These are phyloP conservation scores for Glutinoglossum americanum DNA, from an alignment of 495 filamentous ascomycete genomes.

Conservation along the genomic window DNA sequence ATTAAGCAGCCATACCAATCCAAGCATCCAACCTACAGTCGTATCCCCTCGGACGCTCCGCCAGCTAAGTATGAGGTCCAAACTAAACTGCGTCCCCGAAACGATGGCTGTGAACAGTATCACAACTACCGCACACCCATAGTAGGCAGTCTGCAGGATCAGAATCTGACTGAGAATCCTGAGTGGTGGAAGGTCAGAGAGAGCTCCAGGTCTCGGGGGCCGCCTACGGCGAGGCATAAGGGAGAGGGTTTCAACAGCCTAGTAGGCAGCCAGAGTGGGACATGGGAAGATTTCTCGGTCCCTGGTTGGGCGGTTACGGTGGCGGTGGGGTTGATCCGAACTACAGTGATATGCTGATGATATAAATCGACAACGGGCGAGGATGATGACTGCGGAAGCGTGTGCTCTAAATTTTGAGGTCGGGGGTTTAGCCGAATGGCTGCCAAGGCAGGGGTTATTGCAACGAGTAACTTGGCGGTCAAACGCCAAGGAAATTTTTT, in stretches of 20 bases:
- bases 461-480: not conserved
- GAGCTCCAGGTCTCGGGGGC: constrained; percentile 55
- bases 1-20: constrained; percentile 68
- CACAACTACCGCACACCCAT: constrained; percentile 47
- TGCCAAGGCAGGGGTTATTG: not conserved
- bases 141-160: constrained; percentile 68
- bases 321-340: not conserved
- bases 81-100: constrained; percentile 46
- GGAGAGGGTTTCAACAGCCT: not conserved
- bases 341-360: not conserved
- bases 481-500: no score
- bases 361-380: not conserved
- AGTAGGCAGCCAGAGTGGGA: not conserved
- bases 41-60: constrained; percentile 68
- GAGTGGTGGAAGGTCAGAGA: constrained; percentile 61
- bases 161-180: constrained; percentile 75
- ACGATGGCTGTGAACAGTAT: constrained; percentile 80
- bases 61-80: constrained; percentile 64
- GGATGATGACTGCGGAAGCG: not conserved
- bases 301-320: not conserved
- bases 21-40: constrained; percentile 77
- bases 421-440: not conserved
- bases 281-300: not conserved
- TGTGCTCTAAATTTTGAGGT: not conserved
- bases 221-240: constrained; percentile 55